phyloP scores from a whole-genome alignment of 169 alveolate species.

The Eimeria maxima region DNA sequence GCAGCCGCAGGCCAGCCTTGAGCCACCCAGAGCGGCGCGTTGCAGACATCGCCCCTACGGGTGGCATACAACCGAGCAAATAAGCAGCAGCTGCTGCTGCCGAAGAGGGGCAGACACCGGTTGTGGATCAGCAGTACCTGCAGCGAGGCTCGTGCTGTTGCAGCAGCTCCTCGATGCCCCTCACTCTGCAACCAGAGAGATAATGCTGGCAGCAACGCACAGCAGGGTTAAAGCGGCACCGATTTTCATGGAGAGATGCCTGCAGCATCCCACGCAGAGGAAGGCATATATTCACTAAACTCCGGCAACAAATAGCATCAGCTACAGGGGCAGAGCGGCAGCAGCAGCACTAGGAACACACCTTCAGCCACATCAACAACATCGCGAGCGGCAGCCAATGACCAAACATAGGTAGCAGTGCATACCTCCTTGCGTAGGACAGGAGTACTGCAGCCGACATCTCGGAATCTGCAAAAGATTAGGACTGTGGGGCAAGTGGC shows the following conservation, averaged over 20 bases:
- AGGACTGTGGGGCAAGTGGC: constrained; percentile 66
- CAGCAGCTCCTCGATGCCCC: constrained; percentile 82
- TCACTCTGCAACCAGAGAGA: constrained; percentile 82
- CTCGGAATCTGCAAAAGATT: constrained; percentile 75
- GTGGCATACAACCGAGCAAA: neutral
- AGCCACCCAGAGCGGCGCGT: too few relatives aligned
- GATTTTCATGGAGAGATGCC: constrained; percentile 80
- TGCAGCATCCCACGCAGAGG: constrained; percentile 29
- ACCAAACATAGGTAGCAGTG: neutral
- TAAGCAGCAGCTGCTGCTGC: neutral
- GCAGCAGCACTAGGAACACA: neutral
- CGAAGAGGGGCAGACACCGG: neutral
- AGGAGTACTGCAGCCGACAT: constrained; percentile 78
- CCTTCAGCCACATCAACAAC: neutral
- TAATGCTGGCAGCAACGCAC: constrained; percentile 81
- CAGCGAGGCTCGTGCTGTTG: constrained; percentile 84
- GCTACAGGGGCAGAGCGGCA: neutral
- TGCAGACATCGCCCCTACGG: neutral
- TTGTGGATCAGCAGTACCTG: neutral
- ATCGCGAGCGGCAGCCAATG: neutral
- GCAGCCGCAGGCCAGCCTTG: too few relatives aligned
- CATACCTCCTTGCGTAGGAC: constrained; percentile 68
- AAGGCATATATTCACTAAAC: neutral
- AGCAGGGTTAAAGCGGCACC: constrained; percentile 84
- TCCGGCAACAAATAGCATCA: neutral